A percentile compares a stretch with the other conserved stretches of the same genome.
Evolutionary conservation across 176 grass and related monocot genomes (phyloP).

Genomic region (Guadua angustifolia): DNA sequence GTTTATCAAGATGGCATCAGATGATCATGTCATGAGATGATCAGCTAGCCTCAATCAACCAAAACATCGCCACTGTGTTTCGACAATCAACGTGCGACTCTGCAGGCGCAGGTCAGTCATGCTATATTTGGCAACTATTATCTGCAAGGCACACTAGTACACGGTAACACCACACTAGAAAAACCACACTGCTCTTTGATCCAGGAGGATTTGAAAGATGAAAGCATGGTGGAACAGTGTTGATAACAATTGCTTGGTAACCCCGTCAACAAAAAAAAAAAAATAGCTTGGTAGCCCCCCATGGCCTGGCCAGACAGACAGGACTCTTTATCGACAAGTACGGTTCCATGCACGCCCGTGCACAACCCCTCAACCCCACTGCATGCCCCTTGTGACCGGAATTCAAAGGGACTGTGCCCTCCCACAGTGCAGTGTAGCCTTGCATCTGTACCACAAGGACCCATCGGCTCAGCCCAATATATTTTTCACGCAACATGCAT

Average conservation of each 20-base stretch:
- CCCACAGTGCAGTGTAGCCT: conserved; percentile 54
- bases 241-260: conserved; percentile 36
- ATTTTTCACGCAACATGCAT: conserved; percentile 16
- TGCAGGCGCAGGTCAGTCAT: conserved; percentile 48
- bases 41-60: conserved; percentile 40
- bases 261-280: neutral
- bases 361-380: conserved; percentile 46
- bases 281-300: conserved; percentile 28
- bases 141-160: conserved; percentile 38
- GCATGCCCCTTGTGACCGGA: conserved; percentile 58
- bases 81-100: conserved; percentile 56
- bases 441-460: conserved; percentile 46
- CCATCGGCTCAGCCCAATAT: conserved; percentile 39
- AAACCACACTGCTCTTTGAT: conserved; percentile 47
- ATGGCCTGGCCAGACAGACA: conserved; percentile 46
- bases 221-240: conserved; percentile 41
- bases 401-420: conserved; percentile 67
- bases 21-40: conserved; percentile 54
- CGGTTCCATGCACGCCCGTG: conserved; percentile 66
- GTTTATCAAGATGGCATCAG: conserved; percentile 42
- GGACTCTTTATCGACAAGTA: conserved; percentile 62
- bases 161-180: conserved; percentile 33
- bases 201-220: conserved; percentile 45
- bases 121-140: conserved; percentile 74
- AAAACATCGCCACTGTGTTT: conserved; percentile 26